phyloP scores from a whole-genome alignment of 208 protist genomes.

The Trypanosoma brucei region DNA sequence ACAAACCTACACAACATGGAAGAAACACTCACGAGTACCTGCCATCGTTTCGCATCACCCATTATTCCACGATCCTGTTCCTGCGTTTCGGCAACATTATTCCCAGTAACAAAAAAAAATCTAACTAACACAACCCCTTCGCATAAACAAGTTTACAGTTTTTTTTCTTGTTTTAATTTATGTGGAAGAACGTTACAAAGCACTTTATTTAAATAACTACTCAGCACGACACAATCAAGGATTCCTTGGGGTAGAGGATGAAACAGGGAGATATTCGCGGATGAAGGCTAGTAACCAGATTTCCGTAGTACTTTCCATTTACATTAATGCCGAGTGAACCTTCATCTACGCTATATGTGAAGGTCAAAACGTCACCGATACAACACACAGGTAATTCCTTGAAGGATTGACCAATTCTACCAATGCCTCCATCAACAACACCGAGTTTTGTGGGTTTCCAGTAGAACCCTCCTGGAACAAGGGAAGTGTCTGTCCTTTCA shows the following conservation, averaged over 20 bases:
- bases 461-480: conserved; percentile 72
- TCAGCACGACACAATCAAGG: conserved; percentile 53
- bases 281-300: conserved; percentile 51
- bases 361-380: conserved; percentile 51
- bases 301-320: conserved; percentile 48
- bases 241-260: conserved; percentile 77
- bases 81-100: too few relatives aligned
- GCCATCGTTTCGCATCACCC: too few relatives aligned
- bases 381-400: conserved; percentile 51
- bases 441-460: conserved; percentile 63
- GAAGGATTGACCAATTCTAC: conserved; percentile 29
- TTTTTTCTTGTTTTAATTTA: too few relatives aligned
- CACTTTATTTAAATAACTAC: not conserved
- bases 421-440: conserved; percentile 56
- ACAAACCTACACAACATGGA: too few relatives aligned
- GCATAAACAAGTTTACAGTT: too few relatives aligned
- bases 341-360: conserved; percentile 47
- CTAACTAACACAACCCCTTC: too few relatives aligned
- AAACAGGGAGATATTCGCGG: conserved; percentile 65
- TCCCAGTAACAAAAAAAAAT: too few relatives aligned
- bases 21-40: too few relatives aligned
- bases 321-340: conserved; percentile 38
- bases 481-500: conserved; percentile 36
- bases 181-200: too few relatives aligned
- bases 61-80: too few relatives aligned